Percentiles rank a stretch among this genome's conserved stretches.
phyloP scores from a whole-genome alignment of 306 rosid genomes.

The Fragaria vesca region DNA sequence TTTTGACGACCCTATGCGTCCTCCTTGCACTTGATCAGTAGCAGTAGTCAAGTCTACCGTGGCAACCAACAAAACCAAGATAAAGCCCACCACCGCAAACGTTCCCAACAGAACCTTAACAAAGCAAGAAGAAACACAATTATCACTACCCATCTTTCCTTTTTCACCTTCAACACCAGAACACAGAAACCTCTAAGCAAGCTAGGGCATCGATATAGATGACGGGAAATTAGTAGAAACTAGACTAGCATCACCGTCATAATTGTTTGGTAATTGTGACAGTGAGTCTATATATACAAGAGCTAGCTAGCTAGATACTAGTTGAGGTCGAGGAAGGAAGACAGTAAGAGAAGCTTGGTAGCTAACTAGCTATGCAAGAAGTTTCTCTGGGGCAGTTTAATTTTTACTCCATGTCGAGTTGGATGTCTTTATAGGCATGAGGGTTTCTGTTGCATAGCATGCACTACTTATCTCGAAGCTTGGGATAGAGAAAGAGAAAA shows the following conservation, averaged over 20 bases:
- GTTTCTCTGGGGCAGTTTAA: slow-evolving; percentile 10
- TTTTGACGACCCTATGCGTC: slow-evolving; percentile 8
- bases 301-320: background rate
- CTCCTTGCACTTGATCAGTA: slow-evolving; percentile 14
- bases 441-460: slow-evolving; percentile 49
- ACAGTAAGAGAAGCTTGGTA: slow-evolving; percentile 12
- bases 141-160: slow-evolving; percentile 24
- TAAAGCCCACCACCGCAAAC: slow-evolving; percentile 45
- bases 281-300: slow-evolving; percentile 18
- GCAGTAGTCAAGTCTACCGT: slow-evolving; percentile 23
- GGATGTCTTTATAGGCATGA: slow-evolving; percentile 87
- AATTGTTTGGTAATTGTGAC: slow-evolving; percentile 38
- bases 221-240: slow-evolving; percentile 21
- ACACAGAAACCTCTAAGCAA: slow-evolving; percentile 20
- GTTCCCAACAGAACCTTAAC: slow-evolving; percentile 41
- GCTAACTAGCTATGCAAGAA: slow-evolving; percentile 14
- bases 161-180: slow-evolving; percentile 15
- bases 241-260: slow-evolving; percentile 16
- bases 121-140: slow-evolving; percentile 28
- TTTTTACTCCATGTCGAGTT: slow-evolving; percentile 41
- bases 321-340: slow-evolving; percentile 5
- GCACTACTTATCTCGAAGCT: slow-evolving; percentile 49
- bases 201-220: slow-evolving; percentile 23
- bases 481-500: slow-evolving; percentile 36
- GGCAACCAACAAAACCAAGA: slow-evolving; percentile 52